Evolutionary conservation across 2,329 filamentous ascomycete species (phyloP).

Genomic region (Dryadomyces quercus-mongolicae): DNA sequence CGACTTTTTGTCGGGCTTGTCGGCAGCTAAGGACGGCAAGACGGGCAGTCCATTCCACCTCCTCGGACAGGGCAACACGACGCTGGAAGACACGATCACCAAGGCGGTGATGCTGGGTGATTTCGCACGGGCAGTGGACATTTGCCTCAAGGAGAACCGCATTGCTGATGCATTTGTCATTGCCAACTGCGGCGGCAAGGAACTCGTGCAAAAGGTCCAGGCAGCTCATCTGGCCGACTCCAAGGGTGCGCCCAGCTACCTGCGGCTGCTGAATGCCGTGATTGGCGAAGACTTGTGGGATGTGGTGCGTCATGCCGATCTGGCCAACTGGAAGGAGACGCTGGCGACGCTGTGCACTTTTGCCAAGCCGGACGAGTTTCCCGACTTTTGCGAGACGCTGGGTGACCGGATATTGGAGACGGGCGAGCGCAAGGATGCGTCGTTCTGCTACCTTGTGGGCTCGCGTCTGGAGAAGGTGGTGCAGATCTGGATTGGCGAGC

Average conservation of each 20-base stretch:
- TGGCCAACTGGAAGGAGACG: slow-evolving; percentile 90
- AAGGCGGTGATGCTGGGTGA: slow-evolving; percentile 79
- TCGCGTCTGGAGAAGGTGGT: slow-evolving; percentile 98
- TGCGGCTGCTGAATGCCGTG: slow-evolving; percentile 80
- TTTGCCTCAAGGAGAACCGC: slow-evolving; percentile 78
- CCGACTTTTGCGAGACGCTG: slow-evolving; percentile 87
- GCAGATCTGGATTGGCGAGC: slow-evolving; percentile 81
- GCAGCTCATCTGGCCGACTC: slow-evolving; percentile 79
- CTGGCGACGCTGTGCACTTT: slow-evolving; percentile 96
- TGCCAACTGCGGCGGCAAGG: slow-evolving; percentile 89
- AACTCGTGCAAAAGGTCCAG: slow-evolving; percentile 89
- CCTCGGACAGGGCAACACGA: slow-evolving; percentile 70
- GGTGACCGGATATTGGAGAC: slow-evolving; percentile 79
- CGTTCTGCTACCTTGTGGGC: slow-evolving; percentile 91
- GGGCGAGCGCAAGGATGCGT: slow-evolving; percentile 75
- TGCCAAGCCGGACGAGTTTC: slow-evolving; percentile 80
- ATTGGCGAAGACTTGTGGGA: slow-evolving; percentile 98
- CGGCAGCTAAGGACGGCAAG: slow-evolving; percentile 68
- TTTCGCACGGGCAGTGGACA: slow-evolving; percentile 79
- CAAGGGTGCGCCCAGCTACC: slow-evolving; percentile 74
- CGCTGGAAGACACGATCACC: slow-evolving; percentile 77
- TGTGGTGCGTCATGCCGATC: slow-evolving; percentile 88
- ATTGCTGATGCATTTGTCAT: slow-evolving; percentile 97
- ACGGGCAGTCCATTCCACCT: slow-evolving; percentile 82
- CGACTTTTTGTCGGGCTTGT: slow-evolving; percentile 74